Percentiles rank a stretch among this genome's conserved stretches.
These are phyloP conservation scores for Phylloporus arenicola DNA, from an alignment of 768 basidiomycete genomes.

Conservation along the genomic window DNA sequence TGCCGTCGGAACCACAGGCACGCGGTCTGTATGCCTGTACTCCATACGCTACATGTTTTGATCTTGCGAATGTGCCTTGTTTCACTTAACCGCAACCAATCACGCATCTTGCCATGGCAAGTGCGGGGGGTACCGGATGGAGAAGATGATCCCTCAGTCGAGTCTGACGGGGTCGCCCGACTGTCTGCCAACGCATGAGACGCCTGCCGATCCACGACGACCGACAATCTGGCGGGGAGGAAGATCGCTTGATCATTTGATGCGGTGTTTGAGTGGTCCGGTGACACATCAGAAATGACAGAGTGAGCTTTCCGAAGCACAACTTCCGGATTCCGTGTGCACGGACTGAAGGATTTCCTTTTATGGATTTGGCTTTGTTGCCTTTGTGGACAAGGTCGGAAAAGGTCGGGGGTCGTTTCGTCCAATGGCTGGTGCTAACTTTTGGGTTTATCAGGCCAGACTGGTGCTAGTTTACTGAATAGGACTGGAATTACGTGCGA, in stretches of 20 bases:
- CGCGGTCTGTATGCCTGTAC: background rate
- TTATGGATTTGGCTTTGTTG: slow-evolving; percentile 14
- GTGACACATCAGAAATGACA: background rate
- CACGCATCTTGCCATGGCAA: too few species aligned
- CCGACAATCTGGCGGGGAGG: too few species aligned
- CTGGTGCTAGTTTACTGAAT: background rate
- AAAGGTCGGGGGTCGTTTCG: background rate
- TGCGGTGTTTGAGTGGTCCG: too few species aligned
- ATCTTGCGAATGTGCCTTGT: background rate
- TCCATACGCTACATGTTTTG: background rate
- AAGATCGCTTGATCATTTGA: too few species aligned
- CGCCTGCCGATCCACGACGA: background rate
- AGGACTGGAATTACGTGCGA: background rate
- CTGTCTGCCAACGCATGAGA: background rate
- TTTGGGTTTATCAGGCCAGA: background rate
- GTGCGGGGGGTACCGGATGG: too few species aligned
- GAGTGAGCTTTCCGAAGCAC: background rate
- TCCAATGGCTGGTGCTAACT: background rate
- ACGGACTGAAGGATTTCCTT: slow-evolving; percentile 1
- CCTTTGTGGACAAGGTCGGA: background rate
- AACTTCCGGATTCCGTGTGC: background rate
- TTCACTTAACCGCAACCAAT: background rate
- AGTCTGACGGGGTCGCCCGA: background rate
- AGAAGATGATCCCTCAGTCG: background rate
- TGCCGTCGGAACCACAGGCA: too few species aligned